Conservation (phyloP, 768 basidiomycete genomes). For the Pleurotus tuber-regium region DNA sequence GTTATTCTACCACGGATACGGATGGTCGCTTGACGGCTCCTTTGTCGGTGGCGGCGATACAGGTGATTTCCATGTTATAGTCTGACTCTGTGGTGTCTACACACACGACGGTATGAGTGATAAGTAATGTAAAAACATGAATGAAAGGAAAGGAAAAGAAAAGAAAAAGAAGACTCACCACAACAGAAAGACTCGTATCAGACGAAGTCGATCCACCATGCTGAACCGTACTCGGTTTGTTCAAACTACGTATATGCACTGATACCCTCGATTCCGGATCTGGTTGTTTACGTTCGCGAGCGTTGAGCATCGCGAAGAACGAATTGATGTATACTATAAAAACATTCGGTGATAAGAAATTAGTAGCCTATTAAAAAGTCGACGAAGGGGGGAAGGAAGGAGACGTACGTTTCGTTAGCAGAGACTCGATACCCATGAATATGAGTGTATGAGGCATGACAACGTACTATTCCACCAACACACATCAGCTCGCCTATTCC, state of each 20-base stretch:
- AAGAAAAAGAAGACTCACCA: neutral
- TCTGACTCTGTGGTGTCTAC: neutral
- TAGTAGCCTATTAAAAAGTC: neutral
- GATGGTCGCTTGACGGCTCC: neutral
- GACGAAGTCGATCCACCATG: neutral
- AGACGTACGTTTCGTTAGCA: conserved; percentile 18
- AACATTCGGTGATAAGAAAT: neutral
- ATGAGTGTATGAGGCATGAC: conserved; percentile 16
- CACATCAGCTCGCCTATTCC: neutral
- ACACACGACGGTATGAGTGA: neutral
- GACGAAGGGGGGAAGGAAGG: neutral
- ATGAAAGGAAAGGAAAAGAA: neutral
- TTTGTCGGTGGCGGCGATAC: neutral
- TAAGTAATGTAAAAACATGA: no score
- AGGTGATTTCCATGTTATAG: neutral
- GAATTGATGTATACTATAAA: conserved; percentile 30
- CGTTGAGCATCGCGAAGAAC: conserved; percentile 24
- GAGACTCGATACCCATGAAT: conserved; percentile 19
- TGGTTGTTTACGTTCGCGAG: neutral
- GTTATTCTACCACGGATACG: conserved; percentile 1
- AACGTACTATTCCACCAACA: conserved; percentile 13
- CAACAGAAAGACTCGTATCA: neutral
- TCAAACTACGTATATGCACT: neutral
- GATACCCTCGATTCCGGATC: neutral
- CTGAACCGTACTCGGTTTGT: neutral